These are phyloP conservation scores for Tolypocladium paradoxum DNA, from an alignment of 2,329 filamentous ascomycete species.

Conservation along the genomic window DNA sequence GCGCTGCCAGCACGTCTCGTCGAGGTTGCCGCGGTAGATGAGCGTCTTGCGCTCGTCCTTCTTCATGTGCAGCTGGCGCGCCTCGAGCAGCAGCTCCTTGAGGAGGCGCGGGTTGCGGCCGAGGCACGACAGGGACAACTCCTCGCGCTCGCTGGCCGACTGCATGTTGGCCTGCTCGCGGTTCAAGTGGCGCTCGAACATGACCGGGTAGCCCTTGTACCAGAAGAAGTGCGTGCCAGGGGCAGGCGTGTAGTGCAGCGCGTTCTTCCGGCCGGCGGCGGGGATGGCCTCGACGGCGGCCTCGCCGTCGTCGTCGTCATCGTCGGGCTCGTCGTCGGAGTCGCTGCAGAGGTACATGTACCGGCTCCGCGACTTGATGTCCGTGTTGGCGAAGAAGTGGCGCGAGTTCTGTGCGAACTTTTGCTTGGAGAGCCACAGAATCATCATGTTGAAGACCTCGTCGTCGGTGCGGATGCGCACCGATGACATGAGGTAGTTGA, in stretches of 20 bases:
- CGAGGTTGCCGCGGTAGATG: constrained; percentile 49
- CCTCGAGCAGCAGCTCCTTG: constrained; percentile 51
- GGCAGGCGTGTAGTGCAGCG: constrained; percentile 53
- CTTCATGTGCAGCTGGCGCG: constrained; percentile 41
- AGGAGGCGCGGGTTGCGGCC: constrained; percentile 49
- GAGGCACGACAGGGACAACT: constrained; percentile 50
- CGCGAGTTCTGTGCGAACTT: constrained; percentile 48
- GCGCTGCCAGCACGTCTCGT: constrained; percentile 45
- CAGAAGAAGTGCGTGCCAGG: constrained; percentile 60
- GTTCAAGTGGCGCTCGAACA: constrained; percentile 44
- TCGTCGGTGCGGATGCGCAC: constrained; percentile 59
- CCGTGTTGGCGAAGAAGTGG: constrained; percentile 55
- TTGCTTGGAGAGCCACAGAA: constrained; percentile 58
- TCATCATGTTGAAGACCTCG: constrained; percentile 62
- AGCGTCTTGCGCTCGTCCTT: constrained; percentile 52
- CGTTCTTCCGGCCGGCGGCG: constrained; percentile 29
- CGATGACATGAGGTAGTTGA: constrained; percentile 50
- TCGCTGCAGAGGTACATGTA: constrained; percentile 36
- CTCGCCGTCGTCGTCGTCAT: constrained; percentile 22
- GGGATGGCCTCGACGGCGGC: constrained; percentile 20
- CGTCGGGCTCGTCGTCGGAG: constrained; percentile 27
- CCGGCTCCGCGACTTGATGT: constrained; percentile 42
- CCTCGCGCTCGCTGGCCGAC: constrained; percentile 41
- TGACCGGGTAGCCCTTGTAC: constrained; percentile 47
- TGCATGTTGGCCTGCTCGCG: constrained; percentile 28